Evolutionary conservation across 805 yeast genomes (phyloP).

Genomic region (Debaryomyces tyrocola): DNA sequence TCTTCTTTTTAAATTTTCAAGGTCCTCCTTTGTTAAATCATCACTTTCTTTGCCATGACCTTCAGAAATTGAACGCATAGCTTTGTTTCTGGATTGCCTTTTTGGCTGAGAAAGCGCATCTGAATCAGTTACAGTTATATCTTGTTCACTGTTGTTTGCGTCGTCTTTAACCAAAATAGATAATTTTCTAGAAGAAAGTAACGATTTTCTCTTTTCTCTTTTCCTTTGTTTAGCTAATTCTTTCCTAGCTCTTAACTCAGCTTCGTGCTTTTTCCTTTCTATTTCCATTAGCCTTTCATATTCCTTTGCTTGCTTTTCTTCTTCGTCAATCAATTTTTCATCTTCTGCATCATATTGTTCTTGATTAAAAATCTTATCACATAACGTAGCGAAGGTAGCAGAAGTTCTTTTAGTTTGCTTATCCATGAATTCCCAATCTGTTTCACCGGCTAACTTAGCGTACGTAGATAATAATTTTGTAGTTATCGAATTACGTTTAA

Average conservation of each 20-base stretch:
- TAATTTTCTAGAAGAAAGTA: conserved; percentile 37
- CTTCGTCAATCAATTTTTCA: conserved; percentile 41
- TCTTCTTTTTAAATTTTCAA: conserved; percentile 45
- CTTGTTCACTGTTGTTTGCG: conserved; percentile 26
- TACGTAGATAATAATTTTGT: conserved; percentile 69
- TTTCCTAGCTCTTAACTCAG: conserved; percentile 46
- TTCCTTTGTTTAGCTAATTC: conserved; percentile 47
- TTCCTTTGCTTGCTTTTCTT: conserved; percentile 42
- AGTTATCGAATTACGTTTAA: conserved; percentile 69
- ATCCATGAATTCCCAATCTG: conserved; percentile 69
- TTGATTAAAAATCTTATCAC: conserved; percentile 75
- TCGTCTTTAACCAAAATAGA: conserved; percentile 39
- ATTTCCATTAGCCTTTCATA: conserved; percentile 49
- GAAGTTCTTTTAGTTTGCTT: conserved; percentile 74
- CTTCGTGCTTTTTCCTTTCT: conserved; percentile 51
- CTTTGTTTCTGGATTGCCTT: conserved; percentile 29
- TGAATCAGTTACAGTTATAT: conserved; percentile 27
- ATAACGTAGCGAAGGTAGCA: conserved; percentile 72
- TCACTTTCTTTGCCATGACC: conserved; percentile 21
- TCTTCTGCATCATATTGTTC: conserved; percentile 56
- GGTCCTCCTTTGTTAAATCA: conserved; percentile 45
- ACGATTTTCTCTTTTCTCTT: conserved; percentile 41
- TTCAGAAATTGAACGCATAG: conserved; percentile 39
- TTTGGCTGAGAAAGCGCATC: conserved; percentile 34
- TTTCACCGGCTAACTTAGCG: conserved; percentile 64